phyloP scores from a whole-genome alignment of 768 basidiomycete species.

The Naganishia vaughanmartiniae region DNA sequence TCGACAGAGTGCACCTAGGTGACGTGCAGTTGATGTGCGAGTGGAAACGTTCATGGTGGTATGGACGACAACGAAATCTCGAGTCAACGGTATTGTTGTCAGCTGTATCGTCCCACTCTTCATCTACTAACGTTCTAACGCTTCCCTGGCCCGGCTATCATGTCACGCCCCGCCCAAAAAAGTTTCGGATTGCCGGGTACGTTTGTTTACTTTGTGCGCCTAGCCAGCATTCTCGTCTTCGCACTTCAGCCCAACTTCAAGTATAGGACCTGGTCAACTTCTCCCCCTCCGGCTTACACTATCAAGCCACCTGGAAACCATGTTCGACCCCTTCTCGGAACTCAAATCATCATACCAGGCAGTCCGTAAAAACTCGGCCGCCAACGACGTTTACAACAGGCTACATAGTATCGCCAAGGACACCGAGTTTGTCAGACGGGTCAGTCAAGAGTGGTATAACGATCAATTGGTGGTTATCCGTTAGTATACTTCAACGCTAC shows the following conservation, averaged over 20 bases:
- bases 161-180: background rate
- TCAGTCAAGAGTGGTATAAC: slow-evolving; percentile 56
- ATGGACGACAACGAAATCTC: too few species aligned
- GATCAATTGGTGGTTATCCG: slow-evolving; percentile 47
- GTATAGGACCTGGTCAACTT: background rate
- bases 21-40: background rate
- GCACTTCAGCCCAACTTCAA: too few species aligned
- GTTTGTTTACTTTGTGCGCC: slow-evolving; percentile 26
- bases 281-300: background rate
- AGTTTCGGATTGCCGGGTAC: slow-evolving; percentile 11
- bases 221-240: too few species aligned
- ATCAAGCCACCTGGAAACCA: background rate
- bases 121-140: too few species aligned
- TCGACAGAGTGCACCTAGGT: background rate
- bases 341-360: slow-evolving; percentile 29
- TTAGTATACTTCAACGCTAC: slow-evolving; percentile 56
- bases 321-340: slow-evolving; percentile 16
- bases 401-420: slow-evolving; percentile 82
- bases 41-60: background rate
- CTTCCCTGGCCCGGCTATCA: background rate
- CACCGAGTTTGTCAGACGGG: slow-evolving; percentile 63
- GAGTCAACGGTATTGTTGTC: too few species aligned
- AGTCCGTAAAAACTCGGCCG: slow-evolving; percentile 43
- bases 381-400: slow-evolving; percentile 73
- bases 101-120: too few species aligned